Evolutionary conservation across 176 grass and related monocot species (phyloP).

Genomic region (Musa troglodytarum): DNA sequence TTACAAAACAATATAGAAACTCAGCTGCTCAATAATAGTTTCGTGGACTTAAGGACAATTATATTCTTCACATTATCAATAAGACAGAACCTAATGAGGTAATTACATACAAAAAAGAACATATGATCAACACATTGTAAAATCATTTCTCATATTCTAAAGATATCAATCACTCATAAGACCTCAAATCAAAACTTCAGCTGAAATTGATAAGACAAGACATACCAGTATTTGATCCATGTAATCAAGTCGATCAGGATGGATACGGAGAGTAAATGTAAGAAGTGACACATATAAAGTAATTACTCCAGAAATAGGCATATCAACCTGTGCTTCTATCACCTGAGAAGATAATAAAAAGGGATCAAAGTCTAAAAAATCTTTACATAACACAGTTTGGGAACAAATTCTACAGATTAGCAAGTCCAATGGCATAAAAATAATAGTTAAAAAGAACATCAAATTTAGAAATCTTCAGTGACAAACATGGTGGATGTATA

Average conservation of each 20-base stretch:
- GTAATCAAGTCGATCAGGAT: conserved; percentile 98
- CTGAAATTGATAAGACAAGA: conserved; percentile 1
- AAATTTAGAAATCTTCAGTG: not conserved
- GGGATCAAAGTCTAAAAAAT: conserved; percentile 14
- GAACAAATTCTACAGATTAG: not conserved
- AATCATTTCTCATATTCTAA: not conserved
- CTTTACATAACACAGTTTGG: not conserved
- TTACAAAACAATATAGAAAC: not conserved
- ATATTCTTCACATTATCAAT: not conserved
- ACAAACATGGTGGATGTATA: not conserved
- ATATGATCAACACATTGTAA: not conserved
- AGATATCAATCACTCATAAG: not conserved
- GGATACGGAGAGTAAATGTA: conserved; percentile 93
- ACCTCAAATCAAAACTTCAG: not conserved
- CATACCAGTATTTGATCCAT: conserved; percentile 96
- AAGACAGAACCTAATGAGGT: not conserved
- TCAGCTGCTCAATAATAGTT: not conserved
- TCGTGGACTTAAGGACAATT: no score
- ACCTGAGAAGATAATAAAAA: conserved; percentile 45
- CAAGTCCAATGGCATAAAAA: not conserved
- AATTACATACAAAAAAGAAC: no score
- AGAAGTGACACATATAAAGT: conserved; percentile 94
- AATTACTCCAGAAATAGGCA: conserved; percentile 81
- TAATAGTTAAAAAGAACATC: no score
- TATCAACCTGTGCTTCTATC: conserved; percentile 96